Conservation (phyloP, 2,329 filamentous ascomycete genomes). For the Aspergillus terreus region DNA sequence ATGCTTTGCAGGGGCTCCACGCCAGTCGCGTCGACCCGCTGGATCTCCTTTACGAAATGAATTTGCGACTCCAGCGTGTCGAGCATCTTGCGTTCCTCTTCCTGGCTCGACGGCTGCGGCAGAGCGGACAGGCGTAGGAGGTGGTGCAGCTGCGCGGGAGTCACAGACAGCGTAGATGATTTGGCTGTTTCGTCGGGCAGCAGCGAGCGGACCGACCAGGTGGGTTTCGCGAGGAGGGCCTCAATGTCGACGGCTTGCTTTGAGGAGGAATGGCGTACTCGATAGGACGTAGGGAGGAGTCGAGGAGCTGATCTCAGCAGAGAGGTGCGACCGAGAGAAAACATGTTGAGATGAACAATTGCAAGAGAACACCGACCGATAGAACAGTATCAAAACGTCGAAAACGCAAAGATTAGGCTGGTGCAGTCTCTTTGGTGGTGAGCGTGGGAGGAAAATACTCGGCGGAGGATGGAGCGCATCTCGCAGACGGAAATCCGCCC, state of each 20-base stretch:
- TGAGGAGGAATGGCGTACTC: slow-evolving; percentile 23
- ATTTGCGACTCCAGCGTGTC: slow-evolving; percentile 75
- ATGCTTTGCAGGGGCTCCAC: slow-evolving; percentile 74
- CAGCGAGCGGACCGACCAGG: slow-evolving; percentile 79
- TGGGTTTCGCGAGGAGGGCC: slow-evolving; percentile 63
- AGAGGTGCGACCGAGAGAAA: not conserved
- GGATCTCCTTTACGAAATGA: slow-evolving; percentile 84
- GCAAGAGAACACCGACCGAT: not conserved
- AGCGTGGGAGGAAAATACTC: not conserved
- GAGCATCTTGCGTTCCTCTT: slow-evolving; percentile 69
- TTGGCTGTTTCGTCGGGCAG: slow-evolving; percentile 49
- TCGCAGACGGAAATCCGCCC: slow-evolving; percentile 5
- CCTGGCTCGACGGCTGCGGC: slow-evolving; percentile 60
- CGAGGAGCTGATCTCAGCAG: not conserved
- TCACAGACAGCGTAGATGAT: slow-evolving; percentile 44
- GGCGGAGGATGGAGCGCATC: not conserved
- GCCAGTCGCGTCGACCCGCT: slow-evolving; percentile 68
- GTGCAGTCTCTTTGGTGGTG: slow-evolving; percentile 6
- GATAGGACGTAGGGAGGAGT: slow-evolving; percentile 15
- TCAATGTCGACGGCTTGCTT: slow-evolving; percentile 26
- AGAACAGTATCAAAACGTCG: not conserved
- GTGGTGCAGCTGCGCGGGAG: slow-evolving; percentile 69
- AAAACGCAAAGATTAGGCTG: not conserved
- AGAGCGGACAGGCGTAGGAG: slow-evolving; percentile 87
- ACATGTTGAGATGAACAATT: not conserved